Percentiles rank a stretch among this genome's conserved stretches.
Evolutionary conservation across 2,329 filamentous ascomycete genomes (phyloP).

Genomic region (Claviceps maximensis): DNA sequence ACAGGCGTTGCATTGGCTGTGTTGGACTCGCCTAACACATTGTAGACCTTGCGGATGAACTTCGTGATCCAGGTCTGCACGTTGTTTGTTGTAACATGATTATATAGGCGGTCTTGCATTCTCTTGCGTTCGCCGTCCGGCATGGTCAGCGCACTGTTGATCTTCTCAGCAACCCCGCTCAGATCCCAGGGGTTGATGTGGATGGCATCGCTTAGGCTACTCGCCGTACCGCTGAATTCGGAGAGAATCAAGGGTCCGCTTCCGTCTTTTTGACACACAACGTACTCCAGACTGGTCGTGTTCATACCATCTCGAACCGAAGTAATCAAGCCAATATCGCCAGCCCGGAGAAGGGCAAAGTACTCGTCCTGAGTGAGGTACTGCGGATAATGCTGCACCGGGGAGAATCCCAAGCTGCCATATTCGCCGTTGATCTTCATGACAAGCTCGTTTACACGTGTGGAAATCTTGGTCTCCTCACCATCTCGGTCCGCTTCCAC

Average conservation of each 20-base stretch:
- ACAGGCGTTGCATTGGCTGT: slow-evolving; percentile 66
- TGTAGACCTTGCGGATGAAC: slow-evolving; percentile 66
- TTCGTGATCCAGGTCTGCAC: slow-evolving; percentile 76
- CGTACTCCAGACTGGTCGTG: slow-evolving; percentile 88
- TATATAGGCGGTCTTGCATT: slow-evolving; percentile 65
- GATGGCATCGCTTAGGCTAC: slow-evolving; percentile 71
- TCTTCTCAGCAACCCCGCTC: slow-evolving; percentile 67
- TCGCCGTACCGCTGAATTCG: slow-evolving; percentile 90
- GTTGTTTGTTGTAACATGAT: slow-evolving; percentile 73
- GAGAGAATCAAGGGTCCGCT: slow-evolving; percentile 85
- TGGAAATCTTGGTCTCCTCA: slow-evolving; percentile 66
- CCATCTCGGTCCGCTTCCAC: slow-evolving; percentile 69
- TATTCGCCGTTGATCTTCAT: slow-evolving; percentile 84
- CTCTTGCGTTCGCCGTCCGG: slow-evolving; percentile 46
- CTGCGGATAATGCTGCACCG: slow-evolving; percentile 89
- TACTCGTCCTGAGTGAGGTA: slow-evolving; percentile 86
- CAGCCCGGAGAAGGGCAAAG: slow-evolving; percentile 80
- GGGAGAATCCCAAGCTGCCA: slow-evolving; percentile 76
- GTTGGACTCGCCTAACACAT: slow-evolving; percentile 65
- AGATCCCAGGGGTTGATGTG: slow-evolving; percentile 97
- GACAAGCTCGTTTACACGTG: slow-evolving; percentile 80
- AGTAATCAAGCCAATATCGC: slow-evolving; percentile 86
- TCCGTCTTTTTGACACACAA: slow-evolving; percentile 78
- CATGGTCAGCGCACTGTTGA: slow-evolving; percentile 73
- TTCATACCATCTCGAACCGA: slow-evolving; percentile 97